Evolutionary conservation across 2,329 filamentous ascomycete species (phyloP).

Genomic region (Ascochyta pisi): DNA sequence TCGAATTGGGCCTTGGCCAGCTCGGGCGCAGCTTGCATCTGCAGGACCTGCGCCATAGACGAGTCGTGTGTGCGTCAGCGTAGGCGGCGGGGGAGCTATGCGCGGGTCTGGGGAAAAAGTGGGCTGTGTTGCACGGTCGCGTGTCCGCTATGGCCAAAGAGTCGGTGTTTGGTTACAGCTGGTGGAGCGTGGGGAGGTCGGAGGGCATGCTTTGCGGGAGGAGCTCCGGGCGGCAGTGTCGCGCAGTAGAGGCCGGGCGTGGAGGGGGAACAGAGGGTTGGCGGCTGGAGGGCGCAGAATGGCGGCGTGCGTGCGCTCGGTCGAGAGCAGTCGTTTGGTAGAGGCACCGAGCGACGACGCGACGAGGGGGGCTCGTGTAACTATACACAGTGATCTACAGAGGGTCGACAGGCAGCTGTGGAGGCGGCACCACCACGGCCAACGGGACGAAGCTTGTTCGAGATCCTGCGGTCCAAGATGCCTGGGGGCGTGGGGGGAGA

Average conservation of each 20-base stretch:
- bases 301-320: not conserved
- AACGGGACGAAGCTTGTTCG: slow-evolving; percentile 6
- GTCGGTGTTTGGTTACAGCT: slow-evolving; percentile 8
- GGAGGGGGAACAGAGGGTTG: not conserved
- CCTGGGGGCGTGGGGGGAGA: slow-evolving; percentile 2
- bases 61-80: slow-evolving; percentile 10
- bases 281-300: not conserved
- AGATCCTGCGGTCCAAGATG: not conserved
- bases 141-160: slow-evolving; percentile 9
- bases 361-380: slow-evolving; percentile 11
- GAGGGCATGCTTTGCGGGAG: slow-evolving; percentile 10
- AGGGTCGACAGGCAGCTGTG: slow-evolving; percentile 3
- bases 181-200: slow-evolving; percentile 11
- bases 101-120: slow-evolving; percentile 13
- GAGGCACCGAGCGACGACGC: not conserved
- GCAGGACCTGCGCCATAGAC: slow-evolving; percentile 47
- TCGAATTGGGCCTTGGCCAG: slow-evolving; percentile 45
- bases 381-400: slow-evolving; percentile 16
- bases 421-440: slow-evolving; percentile 10
- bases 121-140: slow-evolving; percentile 17
- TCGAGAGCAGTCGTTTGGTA: not conserved
- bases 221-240: no score
- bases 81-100: not conserved
- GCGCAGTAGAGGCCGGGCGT: no score
- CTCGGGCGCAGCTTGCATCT: slow-evolving; percentile 48